Evolutionary conservation across 2,329 filamentous ascomycete genomes (phyloP), one percentile per base, ranked within the genome.

Genomic region (Cercospora brassicicola): DNA sequence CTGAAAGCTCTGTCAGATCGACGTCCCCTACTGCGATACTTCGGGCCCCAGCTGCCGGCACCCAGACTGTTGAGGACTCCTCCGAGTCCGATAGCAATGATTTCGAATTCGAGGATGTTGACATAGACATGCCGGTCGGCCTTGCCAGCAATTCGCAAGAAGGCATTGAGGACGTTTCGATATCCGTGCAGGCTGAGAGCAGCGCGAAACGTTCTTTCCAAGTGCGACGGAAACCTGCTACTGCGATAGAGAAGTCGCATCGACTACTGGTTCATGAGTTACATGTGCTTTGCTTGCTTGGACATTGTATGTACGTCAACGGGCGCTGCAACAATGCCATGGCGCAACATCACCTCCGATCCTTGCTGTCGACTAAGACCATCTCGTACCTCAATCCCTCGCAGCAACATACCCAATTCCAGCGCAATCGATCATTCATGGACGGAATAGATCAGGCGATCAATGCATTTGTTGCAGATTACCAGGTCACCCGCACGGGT

Each of bases 261-360:
- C 88, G 94, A 20, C 78, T 95, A 31, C 86, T 92, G 62, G 84
- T 93, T n/a, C 95, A 99, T 79, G 96, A 94, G 79, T 84, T 89
- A 69, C 94, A 99, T 80, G 72, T 98, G 0, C 81, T 97, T 13
- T 96, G 92, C 77, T 84, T 99, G 1, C 80, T 99, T 15, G 88
- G 89, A 9, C 92, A 98, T 78, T 90, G 15, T 86, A 91, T 72
- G 84, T 88, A 66, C 88, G 94, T 76, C 65, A 99, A 98, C 76
- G 83, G 87, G 64, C 97, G 94, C 93, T 97, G 94, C 80, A 96
- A 96, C 75, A 70, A 77, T 42, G 33, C 36, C 45, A 66, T 64
- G 45, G 68, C 74, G 10, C 73, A 80, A 67, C 83, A 48, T 5
- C 81, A 80, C n/a, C 80, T 96, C 48, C 88, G 86, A 64, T 81